These are phyloP conservation scores for Cladosporium sp. DNA, from an alignment of 2,329 filamentous ascomycete species.

Conservation along the genomic window DNA sequence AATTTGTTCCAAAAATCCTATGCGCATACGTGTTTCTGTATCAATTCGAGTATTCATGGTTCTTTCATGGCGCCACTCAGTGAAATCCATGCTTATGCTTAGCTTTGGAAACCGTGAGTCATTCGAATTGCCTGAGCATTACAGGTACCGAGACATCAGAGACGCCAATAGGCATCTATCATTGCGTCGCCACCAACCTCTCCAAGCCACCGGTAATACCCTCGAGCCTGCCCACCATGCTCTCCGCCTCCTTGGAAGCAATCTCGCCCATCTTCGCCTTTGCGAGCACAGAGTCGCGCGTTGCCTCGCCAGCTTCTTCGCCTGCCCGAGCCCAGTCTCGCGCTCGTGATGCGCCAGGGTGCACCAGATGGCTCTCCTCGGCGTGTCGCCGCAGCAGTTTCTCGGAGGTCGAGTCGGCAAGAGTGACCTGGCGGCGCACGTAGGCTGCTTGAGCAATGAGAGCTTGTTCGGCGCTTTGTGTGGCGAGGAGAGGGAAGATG, in stretches of 20 bases:
- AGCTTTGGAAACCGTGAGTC: neutral
- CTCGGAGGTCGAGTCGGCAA: constrained; percentile 29
- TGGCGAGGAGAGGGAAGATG: constrained; percentile 24
- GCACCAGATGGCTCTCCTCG: constrained; percentile 39
- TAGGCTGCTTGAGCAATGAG: constrained; percentile 32
- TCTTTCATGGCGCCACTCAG: neutral
- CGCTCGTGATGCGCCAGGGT: constrained; percentile 29
- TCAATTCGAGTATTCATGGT: neutral
- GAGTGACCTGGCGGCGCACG: constrained; percentile 29
- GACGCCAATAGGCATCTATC: neutral
- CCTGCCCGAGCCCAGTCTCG: constrained; percentile 31
- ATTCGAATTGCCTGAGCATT: neutral
- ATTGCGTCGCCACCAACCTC: constrained; percentile 5
- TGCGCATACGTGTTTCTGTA: neutral
- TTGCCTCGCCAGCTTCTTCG: constrained; percentile 23
- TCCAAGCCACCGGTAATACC: constrained; percentile 17
- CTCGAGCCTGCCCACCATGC: constrained; percentile 23
- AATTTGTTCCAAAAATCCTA: neutral
- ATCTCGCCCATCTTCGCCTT: constrained; percentile 25
- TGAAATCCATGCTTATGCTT: neutral
- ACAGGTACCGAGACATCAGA: neutral
- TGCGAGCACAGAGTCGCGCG: constrained; percentile 21
- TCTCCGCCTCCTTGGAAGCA: constrained; percentile 22
- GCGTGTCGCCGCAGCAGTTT: constrained; percentile 32
- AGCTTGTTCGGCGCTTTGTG: constrained; percentile 27